Conservation (phyloP, 495 filamentous ascomycete genomes). For the Aspergillus taichungensis region DNA sequence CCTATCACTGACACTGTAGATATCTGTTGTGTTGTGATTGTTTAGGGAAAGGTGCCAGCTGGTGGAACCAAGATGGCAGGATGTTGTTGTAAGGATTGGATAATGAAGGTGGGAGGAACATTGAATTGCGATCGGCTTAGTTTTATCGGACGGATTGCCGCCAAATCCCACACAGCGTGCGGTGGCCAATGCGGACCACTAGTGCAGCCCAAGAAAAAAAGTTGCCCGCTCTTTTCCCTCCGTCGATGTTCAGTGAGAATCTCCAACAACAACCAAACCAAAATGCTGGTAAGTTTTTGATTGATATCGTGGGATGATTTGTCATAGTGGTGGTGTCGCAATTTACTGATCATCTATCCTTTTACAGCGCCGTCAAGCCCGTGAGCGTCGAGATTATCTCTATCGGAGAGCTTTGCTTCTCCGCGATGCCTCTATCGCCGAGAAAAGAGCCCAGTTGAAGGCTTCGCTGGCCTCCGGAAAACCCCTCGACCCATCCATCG, state of each 20-base stretch:
- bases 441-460: constrained; percentile 81
- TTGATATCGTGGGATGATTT: not conserved
- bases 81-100: constrained; percentile 7
- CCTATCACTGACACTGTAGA: constrained; percentile 1
- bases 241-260: constrained; percentile 1
- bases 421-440: constrained; percentile 82
- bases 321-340: too few species aligned
- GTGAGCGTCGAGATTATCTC: constrained; percentile 88
- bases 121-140: constrained; percentile 16
- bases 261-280: constrained; percentile 8
- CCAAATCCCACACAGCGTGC: constrained; percentile 28
- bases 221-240: constrained; percentile 21
- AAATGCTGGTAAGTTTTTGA: constrained; percentile 35
- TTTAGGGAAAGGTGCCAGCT: too few species aligned
- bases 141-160: constrained; percentile 19
- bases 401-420: constrained; percentile 75
- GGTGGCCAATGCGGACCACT: constrained; percentile 21
- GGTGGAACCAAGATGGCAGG: constrained; percentile 6
- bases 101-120: not conserved
- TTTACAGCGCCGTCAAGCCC: constrained; percentile 57
- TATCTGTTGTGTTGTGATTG: too few species aligned
- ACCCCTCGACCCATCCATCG: constrained; percentile 78
- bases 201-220: constrained; percentile 37
- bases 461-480: constrained; percentile 76
- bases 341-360: constrained; percentile 6